Conservation (phyloP, 1,284 basidiomycete species). For the Tylopilus sp. region DNA sequence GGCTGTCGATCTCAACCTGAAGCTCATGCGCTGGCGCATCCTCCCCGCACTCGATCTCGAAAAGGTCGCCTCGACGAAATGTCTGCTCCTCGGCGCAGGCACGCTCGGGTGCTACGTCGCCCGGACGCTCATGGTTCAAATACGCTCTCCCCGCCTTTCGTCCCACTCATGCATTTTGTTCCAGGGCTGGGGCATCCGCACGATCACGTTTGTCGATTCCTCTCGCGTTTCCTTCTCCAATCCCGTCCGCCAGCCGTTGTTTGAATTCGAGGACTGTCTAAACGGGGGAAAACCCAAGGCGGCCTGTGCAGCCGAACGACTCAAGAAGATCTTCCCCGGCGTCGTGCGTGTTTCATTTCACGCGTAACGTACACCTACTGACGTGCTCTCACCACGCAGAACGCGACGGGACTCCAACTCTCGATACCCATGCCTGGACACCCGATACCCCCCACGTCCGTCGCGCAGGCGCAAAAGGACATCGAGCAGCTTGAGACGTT, state of each 20-base stretch:
- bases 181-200: conserved; percentile 93
- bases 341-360: conserved; percentile 48
- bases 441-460: conserved; percentile 63
- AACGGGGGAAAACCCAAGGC: conserved; percentile 93
- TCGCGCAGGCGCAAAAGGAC: conserved; percentile 61
- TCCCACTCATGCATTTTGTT: not conserved
- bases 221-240: conserved; percentile 93
- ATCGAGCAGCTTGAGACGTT: conserved; percentile 73
- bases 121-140: conserved; percentile 74
- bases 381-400: conserved; percentile 42
- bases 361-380: not conserved
- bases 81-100: conserved; percentile 89
- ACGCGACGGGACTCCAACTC: conserved; percentile 71
- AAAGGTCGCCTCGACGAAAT: conserved; percentile 75
- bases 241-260: conserved; percentile 94
- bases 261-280: conserved; percentile 93
- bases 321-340: conserved; percentile 90
- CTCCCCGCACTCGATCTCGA: conserved; percentile 88
- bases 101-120: conserved; percentile 97
- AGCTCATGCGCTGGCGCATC: conserved; percentile 98
- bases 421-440: conserved; percentile 98
- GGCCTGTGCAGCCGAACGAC: conserved; percentile 80
- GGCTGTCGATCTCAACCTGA: conserved; percentile 95
- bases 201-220: conserved; percentile 91
- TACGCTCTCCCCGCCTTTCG: no score